Base-by-base conservation (phyloP, 202 grass and related monocot genomes). In the Schoenoplectus triqueter region DNA sequence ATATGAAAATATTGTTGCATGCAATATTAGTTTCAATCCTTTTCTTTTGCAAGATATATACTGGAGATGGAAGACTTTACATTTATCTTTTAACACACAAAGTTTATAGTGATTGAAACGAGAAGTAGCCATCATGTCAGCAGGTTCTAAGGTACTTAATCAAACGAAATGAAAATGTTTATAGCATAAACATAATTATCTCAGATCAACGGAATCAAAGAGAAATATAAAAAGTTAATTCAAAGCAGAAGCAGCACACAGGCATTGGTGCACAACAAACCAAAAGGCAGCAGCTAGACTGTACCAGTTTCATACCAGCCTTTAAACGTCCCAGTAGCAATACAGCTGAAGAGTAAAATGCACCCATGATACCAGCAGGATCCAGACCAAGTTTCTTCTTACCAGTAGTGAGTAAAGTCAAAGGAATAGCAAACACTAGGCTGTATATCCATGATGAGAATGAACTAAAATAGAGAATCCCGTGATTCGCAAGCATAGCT, bases 261-360 rank as follows among this genome's bases (percentile, higher is more conserved):
- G 31, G 31, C 31, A 31, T 31, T 31, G 31, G 31, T 31, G 31
- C 31, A 10, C 45, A 49, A 44, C 7, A 69, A 45, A 69, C 13
- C 66, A 69, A 11, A 69, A 69, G 5, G 39, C 39, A 69, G 66
- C 39, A 69, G 66, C 66, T 17, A 48, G n/a, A 72, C 14, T 72
- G 69, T 47, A 72, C 65, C 65, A 68, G 31, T 49, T 49, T 7
- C 69, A 59, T 59, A 59, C 31, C 31, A 31, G 44, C 42, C 6
- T 72, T 72, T 72, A 47, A 31, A 20, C 19, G 14, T 72, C 17
- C 69, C n/a, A 47, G 68, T 47, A 49, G 45, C n/a, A 49, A 2
- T 19, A 42, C 11, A 5, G 10, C 31, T 3, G 0, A 42, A 67
- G 10, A 41, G 65, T 67, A 67, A 31, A 31, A 67, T 14, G 65